Percentiles rank a stretch among this genome's conserved stretches.
Evolutionary conservation across 768 basidiomycete genomes (phyloP).

Genomic region (Clavaria fumosa): DNA sequence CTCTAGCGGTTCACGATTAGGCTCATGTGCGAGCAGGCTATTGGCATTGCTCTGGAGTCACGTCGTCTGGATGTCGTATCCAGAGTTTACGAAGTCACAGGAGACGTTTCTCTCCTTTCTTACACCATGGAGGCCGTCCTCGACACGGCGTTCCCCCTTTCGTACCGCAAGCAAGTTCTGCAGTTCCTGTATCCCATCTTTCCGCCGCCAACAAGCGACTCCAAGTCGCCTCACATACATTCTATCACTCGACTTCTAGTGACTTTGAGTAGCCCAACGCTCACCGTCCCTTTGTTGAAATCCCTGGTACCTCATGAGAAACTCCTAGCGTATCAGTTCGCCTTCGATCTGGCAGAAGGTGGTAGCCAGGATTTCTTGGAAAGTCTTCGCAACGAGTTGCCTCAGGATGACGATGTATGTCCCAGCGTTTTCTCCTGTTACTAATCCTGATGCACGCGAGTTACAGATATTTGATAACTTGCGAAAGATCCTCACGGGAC

Average conservation of each 20-base stretch:
- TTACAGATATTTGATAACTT: slow-evolving; percentile 59
- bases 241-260: slow-evolving; percentile 81
- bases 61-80: slow-evolving; percentile 77
- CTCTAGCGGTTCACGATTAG: slow-evolving; percentile 7
- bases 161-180: slow-evolving; percentile 70
- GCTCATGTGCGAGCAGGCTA: slow-evolving; percentile 37
- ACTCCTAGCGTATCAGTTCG: slow-evolving; percentile 84
- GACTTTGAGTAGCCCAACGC: slow-evolving; percentile 66
- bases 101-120: slow-evolving; percentile 65
- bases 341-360: slow-evolving; percentile 90
- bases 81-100: slow-evolving; percentile 53
- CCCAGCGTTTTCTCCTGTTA: neutral
- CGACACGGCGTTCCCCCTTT: slow-evolving; percentile 77
- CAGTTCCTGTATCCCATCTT: slow-evolving; percentile 76
- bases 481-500: slow-evolving; percentile 73
- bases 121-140: slow-evolving; percentile 90
- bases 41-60: slow-evolving; percentile 91
- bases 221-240: slow-evolving; percentile 61
- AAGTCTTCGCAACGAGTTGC: slow-evolving; percentile 50
- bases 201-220: slow-evolving; percentile 54
- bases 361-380: slow-evolving; percentile 89
- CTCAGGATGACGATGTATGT: slow-evolving; percentile 49
- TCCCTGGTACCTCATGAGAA: slow-evolving; percentile 58
- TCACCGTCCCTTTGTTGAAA: slow-evolving; percentile 59
- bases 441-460: slow-evolving; percentile 7